Conservation (phyloP, 768 basidiomycete species). For the Tephrocybe sp. region DNA sequence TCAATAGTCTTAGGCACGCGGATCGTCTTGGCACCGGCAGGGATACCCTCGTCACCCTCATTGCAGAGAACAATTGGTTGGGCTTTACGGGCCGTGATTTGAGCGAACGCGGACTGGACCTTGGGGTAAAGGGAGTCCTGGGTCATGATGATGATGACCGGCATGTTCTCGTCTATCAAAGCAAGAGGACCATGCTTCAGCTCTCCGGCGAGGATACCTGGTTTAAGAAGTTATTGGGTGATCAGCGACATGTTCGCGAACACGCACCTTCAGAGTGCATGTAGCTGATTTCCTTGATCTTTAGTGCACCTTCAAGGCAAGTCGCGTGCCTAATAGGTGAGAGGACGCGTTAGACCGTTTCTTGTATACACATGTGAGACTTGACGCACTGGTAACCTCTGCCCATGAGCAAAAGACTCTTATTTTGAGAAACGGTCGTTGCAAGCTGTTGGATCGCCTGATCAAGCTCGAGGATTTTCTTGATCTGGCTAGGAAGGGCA, state of each 20-base stretch:
- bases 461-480: constrained; percentile 82
- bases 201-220: constrained; percentile 95
- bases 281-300: constrained; percentile 99
- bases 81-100: constrained; percentile 97
- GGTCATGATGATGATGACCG: constrained; percentile 99
- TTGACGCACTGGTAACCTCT: constrained; percentile 87
- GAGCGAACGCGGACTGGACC: constrained; percentile 93
- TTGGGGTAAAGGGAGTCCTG: constrained; percentile 98
- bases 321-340: constrained; percentile 71
- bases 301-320: constrained; percentile 95
- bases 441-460: constrained; percentile 78
- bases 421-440: constrained; percentile 74
- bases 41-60: constrained; percentile 82
- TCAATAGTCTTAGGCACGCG: constrained; percentile 95
- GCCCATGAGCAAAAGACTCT: constrained; percentile 94
- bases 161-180: constrained; percentile 97
- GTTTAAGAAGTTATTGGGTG: constrained; percentile 9
- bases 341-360: constrained; percentile 6
- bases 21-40: constrained; percentile 78
- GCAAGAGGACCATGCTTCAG: constrained; percentile 98
- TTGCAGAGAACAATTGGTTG: constrained; percentile 95
- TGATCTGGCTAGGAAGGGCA: constrained; percentile 87
- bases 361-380: constrained; percentile 4
- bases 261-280: constrained; percentile 73
- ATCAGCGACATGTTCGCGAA: neutral